phyloP scores from a whole-genome alignment of 2,329 filamentous ascomycete species.

The Alternaria infectoria region DNA sequence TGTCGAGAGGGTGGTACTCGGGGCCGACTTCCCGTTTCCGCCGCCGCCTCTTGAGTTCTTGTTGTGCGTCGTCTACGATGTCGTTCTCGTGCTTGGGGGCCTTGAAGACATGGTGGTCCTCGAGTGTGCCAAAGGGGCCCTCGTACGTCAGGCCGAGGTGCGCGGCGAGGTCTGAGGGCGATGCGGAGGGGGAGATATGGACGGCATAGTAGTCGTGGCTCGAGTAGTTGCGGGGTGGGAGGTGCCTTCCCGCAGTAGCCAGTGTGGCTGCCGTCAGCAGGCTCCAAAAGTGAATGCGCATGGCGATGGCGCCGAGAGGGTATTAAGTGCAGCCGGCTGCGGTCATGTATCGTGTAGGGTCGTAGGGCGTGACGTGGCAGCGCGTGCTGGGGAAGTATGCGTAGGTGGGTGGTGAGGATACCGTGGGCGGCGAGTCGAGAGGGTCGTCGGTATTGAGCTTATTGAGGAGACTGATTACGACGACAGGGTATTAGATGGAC shows the following conservation, averaged over 20 bases:
- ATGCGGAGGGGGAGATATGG: conserved; percentile 71
- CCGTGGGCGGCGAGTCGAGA: conserved; percentile 12
- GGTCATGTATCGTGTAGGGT: conserved; percentile 18
- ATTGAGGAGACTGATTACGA: conserved; percentile 21
- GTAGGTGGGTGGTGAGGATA: conserved; percentile 10
- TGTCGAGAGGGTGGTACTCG: conserved; percentile 67
- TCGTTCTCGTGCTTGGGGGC: conserved; percentile 65
- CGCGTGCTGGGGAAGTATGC: neutral
- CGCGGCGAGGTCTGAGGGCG: conserved; percentile 72
- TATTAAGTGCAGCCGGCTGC: conserved; percentile 21
- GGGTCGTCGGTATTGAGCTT: conserved; percentile 12
- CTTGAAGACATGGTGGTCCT: conserved; percentile 85
- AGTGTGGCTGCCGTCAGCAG: conserved; percentile 45
- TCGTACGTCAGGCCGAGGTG: conserved; percentile 80
- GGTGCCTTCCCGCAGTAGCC: conserved; percentile 38
- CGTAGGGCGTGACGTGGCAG: neutral
- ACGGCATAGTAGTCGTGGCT: conserved; percentile 92
- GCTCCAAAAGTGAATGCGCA: conserved; percentile 54
- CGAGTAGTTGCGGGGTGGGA: conserved; percentile 73
- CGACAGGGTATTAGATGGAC: conserved; percentile 3
- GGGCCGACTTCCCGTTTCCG: conserved; percentile 64
- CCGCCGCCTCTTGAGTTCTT: conserved; percentile 62
- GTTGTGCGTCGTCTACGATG: conserved; percentile 57
- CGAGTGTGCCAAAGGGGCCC: conserved; percentile 77
- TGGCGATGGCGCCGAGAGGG: conserved; percentile 15